phyloP scores from a whole-genome alignment of 2,329 filamentous ascomycete species.

The Cladosporium sphaerospermum region DNA sequence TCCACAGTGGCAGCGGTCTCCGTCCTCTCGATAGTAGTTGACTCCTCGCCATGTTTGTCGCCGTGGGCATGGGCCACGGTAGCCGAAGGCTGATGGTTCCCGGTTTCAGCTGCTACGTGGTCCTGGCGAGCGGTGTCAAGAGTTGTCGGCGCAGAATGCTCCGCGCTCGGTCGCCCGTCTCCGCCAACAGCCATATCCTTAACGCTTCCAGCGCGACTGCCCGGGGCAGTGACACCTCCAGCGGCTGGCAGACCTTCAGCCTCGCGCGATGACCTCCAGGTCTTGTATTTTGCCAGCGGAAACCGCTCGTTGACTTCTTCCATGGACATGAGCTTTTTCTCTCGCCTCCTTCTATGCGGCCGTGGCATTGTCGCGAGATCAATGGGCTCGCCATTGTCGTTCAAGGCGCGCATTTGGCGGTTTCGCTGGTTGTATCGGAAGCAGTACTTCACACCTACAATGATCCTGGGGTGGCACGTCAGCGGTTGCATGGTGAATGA shows the following conservation, averaged over 20 bases:
- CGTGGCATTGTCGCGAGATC: conserved; percentile 79
- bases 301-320: conserved; percentile 98
- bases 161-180: conserved; percentile 1
- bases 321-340: conserved; percentile 99
- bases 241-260: conserved; percentile 75
- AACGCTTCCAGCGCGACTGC: conserved; percentile 67
- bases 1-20: conserved; percentile 41
- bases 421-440: conserved; percentile 97
- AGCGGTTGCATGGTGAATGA: background rate
- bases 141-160: conserved; percentile 26
- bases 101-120: conserved; percentile 39
- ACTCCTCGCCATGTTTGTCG: conserved; percentile 21
- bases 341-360: conserved; percentile 76
- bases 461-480: conserved; percentile 65
- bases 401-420: conserved; percentile 66
- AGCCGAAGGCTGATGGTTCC: conserved; percentile 13
- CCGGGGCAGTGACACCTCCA: conserved; percentile 72
- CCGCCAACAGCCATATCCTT: conserved; percentile 35
- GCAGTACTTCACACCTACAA: conserved; percentile 98
- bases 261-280: conserved; percentile 79
- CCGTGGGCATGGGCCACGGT: conserved; percentile 11
- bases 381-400: conserved; percentile 77
- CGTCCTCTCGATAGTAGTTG: conserved; percentile 27
- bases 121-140: conserved; percentile 40
- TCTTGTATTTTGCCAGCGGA: conserved; percentile 92